Evolutionary conservation across 768 basidiomycete species (phyloP), one percentile per base, ranked within the genome.

Genomic region (Chiua virens): DNA sequence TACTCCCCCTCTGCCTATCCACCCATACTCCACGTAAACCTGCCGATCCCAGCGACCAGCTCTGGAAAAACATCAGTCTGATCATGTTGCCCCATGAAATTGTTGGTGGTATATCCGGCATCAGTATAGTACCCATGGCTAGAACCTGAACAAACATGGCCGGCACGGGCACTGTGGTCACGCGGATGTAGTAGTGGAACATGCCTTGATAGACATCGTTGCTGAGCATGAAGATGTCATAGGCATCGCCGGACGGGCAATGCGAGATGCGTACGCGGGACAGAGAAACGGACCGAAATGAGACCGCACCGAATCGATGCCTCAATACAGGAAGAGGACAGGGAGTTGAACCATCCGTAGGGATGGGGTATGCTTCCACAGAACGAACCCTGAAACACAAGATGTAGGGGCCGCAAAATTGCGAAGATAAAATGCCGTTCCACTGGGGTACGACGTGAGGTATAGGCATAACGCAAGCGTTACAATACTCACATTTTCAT

Each of bases 371-470:
- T 3, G 81, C 63, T 50, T 83, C 80, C 21, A 86, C 56, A 1
- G 81, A 75, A 6, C 76, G 78, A 1, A 74, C 67, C 50, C 76
- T 80, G 59, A 84, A 74, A 21, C 79, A 71, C 22, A 85, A 64
- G n/a, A 85, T 57, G 47, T 79, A 77, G 0, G 72, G 67, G 3
- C 77, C 80, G 35, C 79, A 69, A 36, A 83, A 71, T 17, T 68
- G 72, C 17, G 79, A 53, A 9, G 70, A 73, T 1, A 79, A 63
- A 9, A 83, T 68, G 1, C 69, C 70, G 34, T 71, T 75, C 71
- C 71, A 75, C 74, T 75, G 32, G 17, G 3, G 22, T 37, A 35
- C 15, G 7, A n/a, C 8, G 15, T 20, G 40, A 7, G 27, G 15
- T 23, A 21, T 51, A 8, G 52, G 40, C 38, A 44, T 23, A 17